Conservation (phyloP, 1,284 basidiomycete genomes). For the Pascua guehoae region DNA sequence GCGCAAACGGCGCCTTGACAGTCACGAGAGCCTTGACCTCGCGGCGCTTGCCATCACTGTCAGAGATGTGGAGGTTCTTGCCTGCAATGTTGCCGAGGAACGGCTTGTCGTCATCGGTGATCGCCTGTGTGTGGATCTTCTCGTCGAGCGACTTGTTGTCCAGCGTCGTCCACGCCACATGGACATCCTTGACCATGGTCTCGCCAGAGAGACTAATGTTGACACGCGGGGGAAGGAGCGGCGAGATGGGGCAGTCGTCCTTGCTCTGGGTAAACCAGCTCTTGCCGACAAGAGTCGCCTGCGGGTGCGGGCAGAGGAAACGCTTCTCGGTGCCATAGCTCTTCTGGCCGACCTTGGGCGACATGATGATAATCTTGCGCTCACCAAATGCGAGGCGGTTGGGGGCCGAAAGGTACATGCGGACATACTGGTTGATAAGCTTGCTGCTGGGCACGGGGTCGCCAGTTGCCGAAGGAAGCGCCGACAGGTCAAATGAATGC, state of each 20-base stretch:
- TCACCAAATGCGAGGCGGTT: conserved; percentile 89
- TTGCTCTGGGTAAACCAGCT: conserved; percentile 71
- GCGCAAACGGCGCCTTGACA: conserved; percentile 71
- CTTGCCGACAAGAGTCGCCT: conserved; percentile 88
- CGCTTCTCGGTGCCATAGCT: conserved; percentile 95
- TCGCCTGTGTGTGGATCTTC: conserved; percentile 31
- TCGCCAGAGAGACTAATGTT: conserved; percentile 90
- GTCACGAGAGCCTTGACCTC: conserved; percentile 86
- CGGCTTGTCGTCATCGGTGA: conserved; percentile 33
- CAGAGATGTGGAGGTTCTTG: conserved; percentile 46
- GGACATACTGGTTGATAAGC: conserved; percentile 21
- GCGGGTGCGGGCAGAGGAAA: conserved; percentile 93
- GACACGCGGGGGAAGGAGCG: conserved; percentile 66
- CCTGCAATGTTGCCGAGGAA: conserved; percentile 46
- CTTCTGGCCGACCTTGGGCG: conserved; percentile 93
- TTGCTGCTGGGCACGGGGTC: not conserved
- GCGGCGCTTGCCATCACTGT: conserved; percentile 53
- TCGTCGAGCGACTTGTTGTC: conserved; percentile 39
- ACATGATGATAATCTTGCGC: conserved; percentile 91
- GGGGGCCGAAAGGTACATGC: conserved; percentile 66
- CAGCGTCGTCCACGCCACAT: conserved; percentile 40
- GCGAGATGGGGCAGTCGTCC: conserved; percentile 36
- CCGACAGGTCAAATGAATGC: not conserved
- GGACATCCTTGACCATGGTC: conserved; percentile 61
- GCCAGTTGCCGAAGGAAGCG: no score